phyloP scores from a whole-genome alignment of 768 basidiomycete genomes.

The Mycena sanguinolenta region DNA sequence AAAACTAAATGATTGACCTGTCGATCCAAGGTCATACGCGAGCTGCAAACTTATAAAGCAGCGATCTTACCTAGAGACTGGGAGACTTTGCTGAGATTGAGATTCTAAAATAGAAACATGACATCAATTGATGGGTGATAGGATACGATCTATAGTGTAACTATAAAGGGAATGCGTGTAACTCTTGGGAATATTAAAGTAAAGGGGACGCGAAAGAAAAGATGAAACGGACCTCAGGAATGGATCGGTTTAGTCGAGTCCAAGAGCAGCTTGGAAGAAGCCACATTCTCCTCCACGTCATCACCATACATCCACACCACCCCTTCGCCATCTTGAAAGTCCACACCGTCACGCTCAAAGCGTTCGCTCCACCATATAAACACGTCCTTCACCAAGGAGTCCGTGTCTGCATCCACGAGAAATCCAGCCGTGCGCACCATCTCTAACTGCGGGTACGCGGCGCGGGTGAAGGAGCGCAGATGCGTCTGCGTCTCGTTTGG shows the following conservation, averaged over 20 bases:
- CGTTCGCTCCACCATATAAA: conserved; percentile 69
- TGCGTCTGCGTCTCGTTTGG: conserved; percentile 45
- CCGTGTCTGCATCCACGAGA: conserved; percentile 60
- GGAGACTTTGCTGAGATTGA: background rate
- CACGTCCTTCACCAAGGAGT: conserved; percentile 58
- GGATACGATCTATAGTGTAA: conserved; percentile 11
- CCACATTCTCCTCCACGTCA: conserved; percentile 4
- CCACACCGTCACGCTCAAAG: conserved; percentile 63
- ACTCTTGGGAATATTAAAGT: background rate
- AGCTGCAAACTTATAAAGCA: too few species aligned
- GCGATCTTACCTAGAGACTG: too few species aligned
- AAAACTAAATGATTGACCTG: too few species aligned
- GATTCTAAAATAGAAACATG: background rate
- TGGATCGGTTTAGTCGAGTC: background rate
- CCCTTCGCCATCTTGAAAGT: conserved; percentile 68
- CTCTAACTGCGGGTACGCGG: conserved; percentile 60
- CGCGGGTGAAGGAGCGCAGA: conserved; percentile 56
- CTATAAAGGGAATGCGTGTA: background rate
- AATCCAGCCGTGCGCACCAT: conserved; percentile 62
- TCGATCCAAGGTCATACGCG: too few species aligned
- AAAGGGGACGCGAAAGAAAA: background rate
- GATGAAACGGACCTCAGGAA: background rate
- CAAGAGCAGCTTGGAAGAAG: background rate
- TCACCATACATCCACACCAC: conserved; percentile 61
- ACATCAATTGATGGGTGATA: conserved; percentile 20